These are phyloP conservation scores for Microdochium bolleyi DNA, from an alignment of 2,329 filamentous ascomycete species.

Conservation along the genomic window DNA sequence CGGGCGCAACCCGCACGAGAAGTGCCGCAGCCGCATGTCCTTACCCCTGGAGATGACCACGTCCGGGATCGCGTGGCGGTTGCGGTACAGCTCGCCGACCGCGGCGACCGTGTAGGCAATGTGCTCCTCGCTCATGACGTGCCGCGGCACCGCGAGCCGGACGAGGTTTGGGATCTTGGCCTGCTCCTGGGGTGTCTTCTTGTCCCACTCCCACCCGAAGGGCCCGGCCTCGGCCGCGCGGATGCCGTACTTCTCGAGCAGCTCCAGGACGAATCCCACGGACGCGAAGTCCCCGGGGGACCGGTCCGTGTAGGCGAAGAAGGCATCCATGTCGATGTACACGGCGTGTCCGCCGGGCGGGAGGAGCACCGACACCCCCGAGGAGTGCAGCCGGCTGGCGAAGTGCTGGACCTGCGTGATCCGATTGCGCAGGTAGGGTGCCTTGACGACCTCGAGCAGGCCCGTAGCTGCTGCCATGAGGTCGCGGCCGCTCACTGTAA, in stretches of 20 bases:
- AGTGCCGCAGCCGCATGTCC: constrained; percentile 10
- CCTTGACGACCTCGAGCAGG: constrained; percentile 10
- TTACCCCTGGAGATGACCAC: constrained; percentile 10
- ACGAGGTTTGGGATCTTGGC: constrained; percentile 9
- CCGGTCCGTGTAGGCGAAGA: constrained; percentile 11
- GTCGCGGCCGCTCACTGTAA: constrained; percentile 11
- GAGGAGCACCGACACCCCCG: constrained; percentile 5
- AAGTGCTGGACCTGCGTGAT: constrained; percentile 8
- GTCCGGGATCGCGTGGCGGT: constrained; percentile 9
- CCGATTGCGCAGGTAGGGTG: constrained; percentile 7
- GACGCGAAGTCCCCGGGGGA: constrained; percentile 7
- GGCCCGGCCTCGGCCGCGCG: constrained; percentile 8
- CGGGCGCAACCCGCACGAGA: constrained; percentile 8
- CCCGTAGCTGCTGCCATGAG: constrained; percentile 8
- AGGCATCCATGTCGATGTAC: constrained; percentile 11
- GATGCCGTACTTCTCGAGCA: constrained; percentile 9
- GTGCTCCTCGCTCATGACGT: constrained; percentile 10
- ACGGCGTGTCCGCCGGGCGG: constrained; percentile 12
- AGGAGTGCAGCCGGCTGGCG: constrained; percentile 5
- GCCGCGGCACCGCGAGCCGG: constrained; percentile 10
- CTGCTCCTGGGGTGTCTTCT: constrained; percentile 6
- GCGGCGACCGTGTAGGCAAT: constrained; percentile 10
- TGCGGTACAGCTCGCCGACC: constrained; percentile 7
- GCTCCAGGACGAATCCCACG: constrained; percentile 9
- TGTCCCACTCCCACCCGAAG: constrained; percentile 13